Percentiles rank a stretch among this genome's conserved stretches.
Evolutionary conservation across 2,329 filamentous ascomycete genomes (phyloP).

Genomic region (Colletotrichum karsti): DNA sequence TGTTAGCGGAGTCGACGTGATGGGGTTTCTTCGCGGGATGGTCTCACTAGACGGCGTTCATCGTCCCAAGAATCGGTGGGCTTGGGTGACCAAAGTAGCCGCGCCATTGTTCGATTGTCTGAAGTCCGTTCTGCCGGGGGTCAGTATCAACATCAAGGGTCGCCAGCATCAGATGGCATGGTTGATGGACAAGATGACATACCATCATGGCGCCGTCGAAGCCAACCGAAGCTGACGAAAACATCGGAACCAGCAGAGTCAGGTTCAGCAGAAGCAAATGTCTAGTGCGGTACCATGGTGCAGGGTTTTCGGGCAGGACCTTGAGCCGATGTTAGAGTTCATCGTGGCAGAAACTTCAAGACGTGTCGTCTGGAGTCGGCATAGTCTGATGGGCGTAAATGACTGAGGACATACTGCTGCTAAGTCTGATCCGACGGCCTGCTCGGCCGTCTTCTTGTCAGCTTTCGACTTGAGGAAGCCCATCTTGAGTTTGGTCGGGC

Average conservation of each 20-base stretch:
- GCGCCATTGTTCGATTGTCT: slow-evolving; percentile 45
- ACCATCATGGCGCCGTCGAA: slow-evolving; percentile 42
- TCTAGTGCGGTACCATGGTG: slow-evolving; percentile 49
- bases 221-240: slow-evolving; percentile 51
- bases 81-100: slow-evolving; percentile 38
- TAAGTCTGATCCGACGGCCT: slow-evolving; percentile 21
- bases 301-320: slow-evolving; percentile 49
- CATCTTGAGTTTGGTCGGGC: slow-evolving; percentile 11
- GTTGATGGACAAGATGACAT: neutral
- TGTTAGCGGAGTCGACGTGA: no score
- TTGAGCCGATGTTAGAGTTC: slow-evolving; percentile 19
- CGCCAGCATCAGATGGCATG: neutral
- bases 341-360: neutral
- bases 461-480: slow-evolving; percentile 10
- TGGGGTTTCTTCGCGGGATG: no score
- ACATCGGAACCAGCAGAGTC: slow-evolving; percentile 49
- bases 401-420: slow-evolving; percentile 6
- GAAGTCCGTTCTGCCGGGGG: slow-evolving; percentile 42
- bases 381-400: neutral
- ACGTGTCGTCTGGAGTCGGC: neutral
- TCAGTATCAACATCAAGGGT: neutral
- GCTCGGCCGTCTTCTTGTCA: neutral
- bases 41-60: slow-evolving; percentile 23
- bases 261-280: slow-evolving; percentile 54
- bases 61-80: slow-evolving; percentile 14